These are phyloP conservation scores for Pistacia atlantica DNA, from an alignment of 345 rosid species.

Conservation along the genomic window DNA sequence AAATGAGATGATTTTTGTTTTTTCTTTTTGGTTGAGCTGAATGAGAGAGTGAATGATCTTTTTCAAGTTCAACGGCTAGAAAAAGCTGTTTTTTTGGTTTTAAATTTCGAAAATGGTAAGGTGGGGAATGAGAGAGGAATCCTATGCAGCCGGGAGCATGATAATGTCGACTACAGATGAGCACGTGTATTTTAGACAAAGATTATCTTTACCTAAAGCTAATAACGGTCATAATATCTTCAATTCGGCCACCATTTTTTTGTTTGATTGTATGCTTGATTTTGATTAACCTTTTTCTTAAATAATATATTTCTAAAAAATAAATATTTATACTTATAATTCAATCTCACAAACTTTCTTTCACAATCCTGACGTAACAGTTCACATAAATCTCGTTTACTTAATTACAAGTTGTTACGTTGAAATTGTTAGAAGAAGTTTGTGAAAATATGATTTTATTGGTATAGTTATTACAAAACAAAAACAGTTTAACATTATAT, in stretches of 20 bases:
- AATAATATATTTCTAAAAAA: no score
- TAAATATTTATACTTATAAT: no score
- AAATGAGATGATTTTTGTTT: background rate
- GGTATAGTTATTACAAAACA: no score
- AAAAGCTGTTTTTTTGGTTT: slow-evolving; percentile 31
- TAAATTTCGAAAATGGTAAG: slow-evolving; percentile 24
- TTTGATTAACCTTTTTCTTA: no score
- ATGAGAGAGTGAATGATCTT: background rate
- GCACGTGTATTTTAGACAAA: background rate
- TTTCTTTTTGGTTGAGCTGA: background rate
- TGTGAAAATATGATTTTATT: no score
- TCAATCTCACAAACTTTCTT: no score
- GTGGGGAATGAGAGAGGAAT: slow-evolving; percentile 12
- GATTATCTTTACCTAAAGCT: background rate
- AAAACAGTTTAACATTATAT: no score
- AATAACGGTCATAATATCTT: slow-evolving; percentile 31
- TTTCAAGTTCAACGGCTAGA: slow-evolving; percentile 70
- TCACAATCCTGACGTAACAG: no score
- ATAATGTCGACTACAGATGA: background rate
- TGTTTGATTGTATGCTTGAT: background rate
- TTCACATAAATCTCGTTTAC: no score
- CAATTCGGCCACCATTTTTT: no score
- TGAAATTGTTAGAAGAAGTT: no score
- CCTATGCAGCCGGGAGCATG: background rate
- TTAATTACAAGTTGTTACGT: no score